These are phyloP conservation scores for Geotrichum klebahnii DNA, from an alignment of 1,139 yeast species.

Conservation along the genomic window DNA sequence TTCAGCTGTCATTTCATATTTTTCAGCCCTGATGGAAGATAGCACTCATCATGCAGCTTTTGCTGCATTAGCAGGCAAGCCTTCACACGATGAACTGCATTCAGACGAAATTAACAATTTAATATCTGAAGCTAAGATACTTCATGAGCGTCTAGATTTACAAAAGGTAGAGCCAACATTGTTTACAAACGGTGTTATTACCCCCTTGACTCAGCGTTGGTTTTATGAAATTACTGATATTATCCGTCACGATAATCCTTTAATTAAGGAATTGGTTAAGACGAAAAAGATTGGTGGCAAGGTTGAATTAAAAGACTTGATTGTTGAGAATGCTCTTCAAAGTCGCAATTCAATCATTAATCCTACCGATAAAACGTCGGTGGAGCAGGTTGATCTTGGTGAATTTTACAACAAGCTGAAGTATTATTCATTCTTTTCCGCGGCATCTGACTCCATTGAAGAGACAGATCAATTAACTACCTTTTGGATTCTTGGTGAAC, in stretches of 20 bases:
- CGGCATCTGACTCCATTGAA: conserved; percentile 8
- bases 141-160: conserved; percentile 44
- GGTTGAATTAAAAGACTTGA: conserved; percentile 14
- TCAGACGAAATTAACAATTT: conserved; percentile 23
- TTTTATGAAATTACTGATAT: conserved; percentile 39
- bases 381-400: conserved; percentile 26
- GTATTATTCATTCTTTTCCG: conserved; percentile 6
- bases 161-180: conserved; percentile 45
- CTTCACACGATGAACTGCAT: conserved; percentile 19
- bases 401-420: conserved; percentile 18
- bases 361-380: conserved; percentile 35
- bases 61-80: conserved; percentile 22
- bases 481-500: conserved; percentile 57
- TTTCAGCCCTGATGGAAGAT: conserved; percentile 30
- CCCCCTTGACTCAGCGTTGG: conserved; percentile 43
- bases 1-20: conserved; percentile 30
- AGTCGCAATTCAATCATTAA: conserved; percentile 37
- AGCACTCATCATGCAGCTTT: conserved; percentile 25
- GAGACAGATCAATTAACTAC: conserved; percentile 32
- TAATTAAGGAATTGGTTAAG: conserved; percentile 29
- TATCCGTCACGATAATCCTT: conserved; percentile 36
- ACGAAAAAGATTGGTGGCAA: conserved; percentile 23
- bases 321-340: conserved; percentile 25
- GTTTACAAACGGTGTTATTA: conserved; percentile 69
- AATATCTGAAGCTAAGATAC: conserved; percentile 31